These are phyloP conservation scores for Gymnopus androsaceus DNA, from an alignment of 1,284 basidiomycete genomes.

Conservation along the genomic window DNA sequence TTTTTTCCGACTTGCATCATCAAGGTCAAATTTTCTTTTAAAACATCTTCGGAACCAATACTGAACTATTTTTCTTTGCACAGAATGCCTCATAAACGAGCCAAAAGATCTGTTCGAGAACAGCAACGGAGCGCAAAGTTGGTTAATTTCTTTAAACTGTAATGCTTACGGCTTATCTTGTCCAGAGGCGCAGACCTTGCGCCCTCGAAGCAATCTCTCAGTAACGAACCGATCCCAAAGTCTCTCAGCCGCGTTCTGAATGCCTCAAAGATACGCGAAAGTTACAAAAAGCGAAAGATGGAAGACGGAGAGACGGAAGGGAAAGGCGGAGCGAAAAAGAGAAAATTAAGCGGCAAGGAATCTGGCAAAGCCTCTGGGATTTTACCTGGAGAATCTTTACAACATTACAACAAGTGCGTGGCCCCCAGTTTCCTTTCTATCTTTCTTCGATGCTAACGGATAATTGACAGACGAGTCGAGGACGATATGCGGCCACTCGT, in stretches of 20 bases:
- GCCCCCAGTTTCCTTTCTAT: not conserved
- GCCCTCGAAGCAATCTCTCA: slow-evolving; percentile 42
- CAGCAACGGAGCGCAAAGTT: slow-evolving; percentile 13
- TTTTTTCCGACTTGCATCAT: too few species aligned
- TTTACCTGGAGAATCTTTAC: slow-evolving; percentile 66
- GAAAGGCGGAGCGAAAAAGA: slow-evolving; percentile 31
- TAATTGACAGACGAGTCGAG: slow-evolving; percentile 54
- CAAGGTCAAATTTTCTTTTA: too few species aligned
- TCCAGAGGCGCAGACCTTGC: slow-evolving; percentile 52
- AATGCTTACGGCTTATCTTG: not conserved
- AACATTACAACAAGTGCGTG: slow-evolving; percentile 72
- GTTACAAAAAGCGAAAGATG: slow-evolving; percentile 54
- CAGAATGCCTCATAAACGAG: slow-evolving; percentile 19
- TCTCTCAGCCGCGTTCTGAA: slow-evolving; percentile 63
- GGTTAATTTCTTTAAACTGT: not conserved
- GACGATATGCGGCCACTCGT: slow-evolving; percentile 65
- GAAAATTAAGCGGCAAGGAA: slow-evolving; percentile 36
- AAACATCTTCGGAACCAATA: too few species aligned
- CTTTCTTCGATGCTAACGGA: too few species aligned
- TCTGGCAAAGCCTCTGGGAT: slow-evolving; percentile 39
- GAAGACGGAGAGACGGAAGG: slow-evolving; percentile 33
- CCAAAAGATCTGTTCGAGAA: slow-evolving; percentile 17
- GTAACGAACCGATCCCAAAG: slow-evolving; percentile 67
- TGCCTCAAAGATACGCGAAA: slow-evolving; percentile 56
- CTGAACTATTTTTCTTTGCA: not conserved